phyloP scores from a whole-genome alignment of 2,329 filamentous ascomycete genomes.

The Lachnellula arida region DNA sequence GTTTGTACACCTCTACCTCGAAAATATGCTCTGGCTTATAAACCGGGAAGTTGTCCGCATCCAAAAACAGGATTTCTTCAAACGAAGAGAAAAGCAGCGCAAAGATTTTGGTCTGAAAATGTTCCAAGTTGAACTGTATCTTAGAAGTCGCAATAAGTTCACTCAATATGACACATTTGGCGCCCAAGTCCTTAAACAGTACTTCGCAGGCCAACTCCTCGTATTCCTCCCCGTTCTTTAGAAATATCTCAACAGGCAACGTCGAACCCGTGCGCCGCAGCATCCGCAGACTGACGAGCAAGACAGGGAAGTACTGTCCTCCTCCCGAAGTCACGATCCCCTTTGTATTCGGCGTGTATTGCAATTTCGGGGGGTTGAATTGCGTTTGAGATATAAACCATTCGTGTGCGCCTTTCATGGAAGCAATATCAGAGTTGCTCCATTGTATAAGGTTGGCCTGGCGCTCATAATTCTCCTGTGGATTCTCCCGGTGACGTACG shows the following conservation, averaged over 20 bases:
- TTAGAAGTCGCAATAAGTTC: conserved; percentile 35
- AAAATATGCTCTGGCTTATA: conserved; percentile 40
- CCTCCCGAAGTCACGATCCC: conserved; percentile 41
- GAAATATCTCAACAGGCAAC: conserved; percentile 39
- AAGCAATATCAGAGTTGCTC: not conserved
- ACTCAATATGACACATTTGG: conserved; percentile 37
- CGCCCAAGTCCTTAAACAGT: conserved; percentile 35
- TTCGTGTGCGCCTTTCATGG: not conserved
- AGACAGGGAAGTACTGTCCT: conserved; percentile 33
- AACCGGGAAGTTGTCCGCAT: conserved; percentile 43
- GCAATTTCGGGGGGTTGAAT: not conserved
- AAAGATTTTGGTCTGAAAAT: conserved; percentile 44
- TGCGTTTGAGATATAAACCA: not conserved
- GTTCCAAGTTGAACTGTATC: conserved; percentile 32
- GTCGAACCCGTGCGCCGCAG: conserved; percentile 35
- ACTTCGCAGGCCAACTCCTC: conserved; percentile 34
- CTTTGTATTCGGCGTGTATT: not conserved
- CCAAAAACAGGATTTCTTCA: conserved; percentile 44
- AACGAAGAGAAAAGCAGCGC: conserved; percentile 46
- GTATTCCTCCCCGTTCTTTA: conserved; percentile 34
- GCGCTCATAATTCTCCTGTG: not conserved
- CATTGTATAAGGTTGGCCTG: not conserved
- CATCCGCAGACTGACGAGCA: conserved; percentile 38
- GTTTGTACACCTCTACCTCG: conserved; percentile 36
- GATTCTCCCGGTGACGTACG: not conserved